A percentile compares a stretch with the other conserved stretches of the same genome.
These are phyloP conservation scores for Boletellus dicymbophilus DNA, from an alignment of 1,284 basidiomycete genomes.

Conservation along the genomic window DNA sequence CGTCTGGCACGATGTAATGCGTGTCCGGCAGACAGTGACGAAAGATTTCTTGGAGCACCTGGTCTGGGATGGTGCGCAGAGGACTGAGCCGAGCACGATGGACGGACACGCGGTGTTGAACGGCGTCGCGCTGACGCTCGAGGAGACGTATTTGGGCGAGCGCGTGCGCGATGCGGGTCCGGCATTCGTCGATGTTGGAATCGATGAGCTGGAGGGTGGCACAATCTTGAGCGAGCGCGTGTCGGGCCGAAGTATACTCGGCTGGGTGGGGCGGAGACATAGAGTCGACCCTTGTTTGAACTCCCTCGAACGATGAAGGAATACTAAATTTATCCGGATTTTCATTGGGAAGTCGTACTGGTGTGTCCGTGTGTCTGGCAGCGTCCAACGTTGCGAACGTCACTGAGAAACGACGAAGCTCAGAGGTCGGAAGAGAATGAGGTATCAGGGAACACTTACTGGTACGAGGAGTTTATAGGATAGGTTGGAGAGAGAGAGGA, in stretches of 20 bases:
- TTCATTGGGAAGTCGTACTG: background rate
- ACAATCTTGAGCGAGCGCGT: constrained; percentile 16
- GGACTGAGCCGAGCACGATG: constrained; percentile 31
- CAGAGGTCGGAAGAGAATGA: background rate
- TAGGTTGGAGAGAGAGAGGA: background rate
- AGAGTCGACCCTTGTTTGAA: constrained; percentile 21
- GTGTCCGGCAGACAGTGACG: constrained; percentile 25
- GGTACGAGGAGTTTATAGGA: background rate
- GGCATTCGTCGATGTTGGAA: constrained; percentile 17
- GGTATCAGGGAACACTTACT: constrained; percentile 11
- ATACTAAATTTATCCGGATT: background rate
- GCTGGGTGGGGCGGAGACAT: constrained; percentile 19
- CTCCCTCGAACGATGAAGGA: background rate
- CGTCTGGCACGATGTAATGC: constrained; percentile 22
- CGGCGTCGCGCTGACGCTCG: constrained; percentile 16
- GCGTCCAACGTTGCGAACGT: constrained; percentile 3
- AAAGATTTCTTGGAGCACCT: constrained; percentile 35
- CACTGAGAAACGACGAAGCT: constrained; percentile 2
- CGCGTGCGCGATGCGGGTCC: constrained; percentile 12
- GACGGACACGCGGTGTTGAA: constrained; percentile 19
- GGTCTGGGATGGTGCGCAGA: constrained; percentile 29
- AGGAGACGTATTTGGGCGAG: constrained; percentile 21
- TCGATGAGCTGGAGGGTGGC: constrained; percentile 15
- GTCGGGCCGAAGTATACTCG: constrained; percentile 18
- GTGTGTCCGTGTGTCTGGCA: background rate